These are phyloP conservation scores for Sedum album DNA, from an alignment of 164 flowering plant genomes.

Conservation along the genomic window DNA sequence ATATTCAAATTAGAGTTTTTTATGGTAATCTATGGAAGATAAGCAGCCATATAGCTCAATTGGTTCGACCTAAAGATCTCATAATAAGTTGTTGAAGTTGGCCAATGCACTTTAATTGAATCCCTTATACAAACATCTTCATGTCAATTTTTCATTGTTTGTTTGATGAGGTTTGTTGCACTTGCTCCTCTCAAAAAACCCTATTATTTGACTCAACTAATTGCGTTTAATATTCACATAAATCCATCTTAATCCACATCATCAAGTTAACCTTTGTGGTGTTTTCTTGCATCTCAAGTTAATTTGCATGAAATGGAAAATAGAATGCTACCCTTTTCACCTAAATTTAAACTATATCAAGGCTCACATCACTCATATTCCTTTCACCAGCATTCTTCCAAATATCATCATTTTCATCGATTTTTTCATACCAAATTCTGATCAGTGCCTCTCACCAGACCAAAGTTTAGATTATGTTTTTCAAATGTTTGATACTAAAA, in stretches of 20 bases:
- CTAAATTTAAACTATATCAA: not conserved
- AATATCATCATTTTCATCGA: not conserved
- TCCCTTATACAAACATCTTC: not conserved
- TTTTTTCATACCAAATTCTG: not conserved
- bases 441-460: not conserved
- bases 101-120: not conserved
- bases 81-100: slow-evolving; percentile 1
- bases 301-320: not conserved
- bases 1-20: too few relatives aligned
- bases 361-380: not conserved
- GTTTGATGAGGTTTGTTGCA: slow-evolving; percentile 6
- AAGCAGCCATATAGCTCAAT: not conserved
- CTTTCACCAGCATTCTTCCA: not conserved
- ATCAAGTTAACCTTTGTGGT: not conserved
- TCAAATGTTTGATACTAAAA: too few relatives aligned
- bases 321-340: not conserved
- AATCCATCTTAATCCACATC: slow-evolving; percentile 3
- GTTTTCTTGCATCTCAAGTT: slow-evolving; percentile 3
- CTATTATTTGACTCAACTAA: not conserved
- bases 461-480: too few relatives aligned
- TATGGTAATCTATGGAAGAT: not conserved
- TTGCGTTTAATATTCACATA: not conserved
- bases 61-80: not conserved
- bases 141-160: not conserved
- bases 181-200: not conserved